Evolutionary conservation across 129 eudicot species (phyloP), one percentile per base, ranked within the genome.

Genomic region (Lactuca saligna): DNA sequence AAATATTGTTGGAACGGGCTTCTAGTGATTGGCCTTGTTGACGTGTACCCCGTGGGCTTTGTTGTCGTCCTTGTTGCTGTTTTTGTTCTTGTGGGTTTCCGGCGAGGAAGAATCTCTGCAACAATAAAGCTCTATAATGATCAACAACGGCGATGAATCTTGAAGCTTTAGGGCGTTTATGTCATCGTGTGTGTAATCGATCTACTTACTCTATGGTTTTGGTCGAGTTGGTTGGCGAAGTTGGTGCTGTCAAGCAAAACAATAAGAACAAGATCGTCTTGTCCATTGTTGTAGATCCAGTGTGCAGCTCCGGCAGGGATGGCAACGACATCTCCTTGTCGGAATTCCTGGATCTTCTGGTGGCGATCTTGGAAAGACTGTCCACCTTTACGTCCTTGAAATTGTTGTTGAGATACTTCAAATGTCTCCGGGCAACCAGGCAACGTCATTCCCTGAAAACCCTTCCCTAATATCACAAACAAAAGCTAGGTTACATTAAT

Each of bases 371-470:
- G 44, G 51, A 68, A 60, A 7, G 33, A 5, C 16, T 71, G 17
- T 12, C 72, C 71, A 4, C 71, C 65, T 50, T 42, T 35, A 35
- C 79, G 39, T 32, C 75, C 79, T 34, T 74, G 51, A 1, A 35
- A 59, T 17, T 50, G 73, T 54, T 82, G 68, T 31, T 71, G 64
- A 3, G 88, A 58, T 29, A 70, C 68, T 48, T 85, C 84, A 55
- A 48, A 88, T 4, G 91, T 85, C 66, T 85, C 96, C 13, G 91
- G 79, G 61, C 96, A 86, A 0, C 96, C 93, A 17, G 93, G 81
- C 60, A 82, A 32, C 84, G 82, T 25, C 54, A 80, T 46, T 48
- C 88, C 87, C 35, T 60, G 70, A 35, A 82, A 38, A 60, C 96
- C 96, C 51, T 50, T 71, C 25, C 96, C 96, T 89, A 70, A 73